phyloP scores from a whole-genome alignment of 352 stramenopile species.

The Globisporangium cederbergense region DNA sequence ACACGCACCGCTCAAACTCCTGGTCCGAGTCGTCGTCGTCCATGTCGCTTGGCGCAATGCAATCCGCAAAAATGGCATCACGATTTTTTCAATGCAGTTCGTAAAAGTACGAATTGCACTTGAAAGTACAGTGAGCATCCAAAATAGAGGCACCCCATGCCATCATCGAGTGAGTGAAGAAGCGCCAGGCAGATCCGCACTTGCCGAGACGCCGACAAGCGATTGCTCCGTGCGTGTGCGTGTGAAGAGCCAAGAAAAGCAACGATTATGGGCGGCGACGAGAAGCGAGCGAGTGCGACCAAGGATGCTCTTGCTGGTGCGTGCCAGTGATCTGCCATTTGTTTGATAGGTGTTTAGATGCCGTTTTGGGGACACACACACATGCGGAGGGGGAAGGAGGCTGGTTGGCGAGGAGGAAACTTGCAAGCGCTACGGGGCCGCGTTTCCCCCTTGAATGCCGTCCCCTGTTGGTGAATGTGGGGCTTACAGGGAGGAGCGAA shows the following conservation, averaged over 20 bases:
- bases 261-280: constrained; percentile 12
- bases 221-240: background rate
- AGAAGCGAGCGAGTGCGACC: constrained; percentile 12
- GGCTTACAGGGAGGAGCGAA: background rate
- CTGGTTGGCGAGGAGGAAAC: constrained; percentile 1
- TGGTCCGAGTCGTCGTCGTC: constrained; percentile 49
- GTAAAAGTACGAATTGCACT: constrained; percentile 11
- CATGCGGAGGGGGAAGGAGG: background rate
- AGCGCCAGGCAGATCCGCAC: background rate
- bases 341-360: background rate
- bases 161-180: background rate
- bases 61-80: background rate
- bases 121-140: background rate
- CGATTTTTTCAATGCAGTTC: background rate
- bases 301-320: constrained; percentile 7
- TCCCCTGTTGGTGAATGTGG: too few species aligned
- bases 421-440: background rate
- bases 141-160: background rate
- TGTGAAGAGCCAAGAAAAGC: background rate
- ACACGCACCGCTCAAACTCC: constrained; percentile 58
- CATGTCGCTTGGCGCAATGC: constrained; percentile 11
- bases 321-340: background rate
- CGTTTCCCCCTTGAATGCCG: background rate
- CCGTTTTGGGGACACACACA: background rate
- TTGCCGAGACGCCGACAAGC: background rate